Base-by-base conservation (phyloP, 805 yeast genomes). In the Metschnikowia gelsemii region DNA sequence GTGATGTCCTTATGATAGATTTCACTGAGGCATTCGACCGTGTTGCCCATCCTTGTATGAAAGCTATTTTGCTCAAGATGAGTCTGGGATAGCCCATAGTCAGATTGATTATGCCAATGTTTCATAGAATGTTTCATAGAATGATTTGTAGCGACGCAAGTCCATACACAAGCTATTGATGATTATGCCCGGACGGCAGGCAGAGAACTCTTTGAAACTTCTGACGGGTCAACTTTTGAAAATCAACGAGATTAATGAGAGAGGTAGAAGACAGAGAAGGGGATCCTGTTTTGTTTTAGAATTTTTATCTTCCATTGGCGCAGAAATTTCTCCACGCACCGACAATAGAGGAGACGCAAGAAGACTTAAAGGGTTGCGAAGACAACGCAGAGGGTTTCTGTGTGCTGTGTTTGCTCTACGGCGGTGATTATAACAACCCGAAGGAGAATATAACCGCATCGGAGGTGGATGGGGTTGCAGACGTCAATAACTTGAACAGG, bases 351-450 rank as follows among this genome's bases (percentile, higher is more conserved):
- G n/a, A 26, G 6, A 26, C 29, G n/a, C 22, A 31, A 18, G 34
- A 31, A 19, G 4, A 22, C 3, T 18, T 31, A 6, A 12, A 31
- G n/a, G n/a, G n/a, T n/a, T n/a, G n/a, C n/a, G n/a, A n/a, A n/a
- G n/a, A n/a, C n/a, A n/a, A n/a, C n/a, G n/a, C n/a, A n/a, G n/a
- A n/a, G n/a, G n/a, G n/a, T n/a, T n/a, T n/a, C n/a, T n/a, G n/a
- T n/a, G n/a, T n/a, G n/a, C n/a, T n/a, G n/a, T n/a, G n/a, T n/a
- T 9, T 31, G 5, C 20, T 31, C 34, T 31, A 31, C 19, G 34
- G 34, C 18, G 34, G 34, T 4, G 34, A 31, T 16, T 19, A 18
- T 14, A 31, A 31, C n/a, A 31, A 31, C 19, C 20, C 34, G 5
- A 14, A 11, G 4, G 34, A 31, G 23, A 31, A 31, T 16, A 31